Evolutionary conservation across 192 early-diverging fungal genomes (phyloP), one percentile per base, ranked within the genome.

Genomic region (Coemansia biformis): DNA sequence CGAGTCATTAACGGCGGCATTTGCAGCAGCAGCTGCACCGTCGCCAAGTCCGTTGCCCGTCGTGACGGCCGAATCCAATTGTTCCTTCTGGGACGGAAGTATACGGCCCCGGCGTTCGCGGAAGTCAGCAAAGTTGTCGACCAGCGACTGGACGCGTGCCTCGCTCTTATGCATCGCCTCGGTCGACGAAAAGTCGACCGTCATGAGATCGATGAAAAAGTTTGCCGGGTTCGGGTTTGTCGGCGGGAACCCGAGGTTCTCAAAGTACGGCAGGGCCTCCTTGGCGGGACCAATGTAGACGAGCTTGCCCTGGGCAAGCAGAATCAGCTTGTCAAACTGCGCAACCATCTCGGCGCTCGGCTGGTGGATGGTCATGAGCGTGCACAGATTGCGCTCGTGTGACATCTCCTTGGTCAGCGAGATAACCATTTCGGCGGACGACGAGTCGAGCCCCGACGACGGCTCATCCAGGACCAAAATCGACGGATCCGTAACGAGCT

Each of bases 291-390:
- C 86, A 46, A 64, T 72, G 52, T 80, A 88, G 21, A 86, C 65
- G 2, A 71, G 56, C 14, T 69, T 43, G 15, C 90, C 90, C 7
- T 67, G 75, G 17, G 81, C 56, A 8, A 91, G 59, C 17, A 93
- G 40, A 18, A 89, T 74, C 1, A 91, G 69, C 37, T 85, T 79
- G 67, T 92, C 87, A 57, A 93, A 92, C 33, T 83, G 55, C 17
- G 72, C 66, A 46, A 85, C 89, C 40, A 90, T 79, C 54, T 90
- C 81, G 18, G 83, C 83, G 22, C 83, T 77, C 1, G 92, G 92
- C 62, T 93, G 91, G 59, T 95, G 92, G 55, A 96, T 89, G 14
- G 86, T 89, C 57, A 89, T 83, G 14, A 96, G 58, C 5, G 91
- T 79, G 23, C 88, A 84, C 34, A 83, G 83, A 8, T 78, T 65